Evolutionary conservation across 257 asterid species (phyloP), one percentile per base, ranked within the genome.

Genomic region (Misopates orontium): DNA sequence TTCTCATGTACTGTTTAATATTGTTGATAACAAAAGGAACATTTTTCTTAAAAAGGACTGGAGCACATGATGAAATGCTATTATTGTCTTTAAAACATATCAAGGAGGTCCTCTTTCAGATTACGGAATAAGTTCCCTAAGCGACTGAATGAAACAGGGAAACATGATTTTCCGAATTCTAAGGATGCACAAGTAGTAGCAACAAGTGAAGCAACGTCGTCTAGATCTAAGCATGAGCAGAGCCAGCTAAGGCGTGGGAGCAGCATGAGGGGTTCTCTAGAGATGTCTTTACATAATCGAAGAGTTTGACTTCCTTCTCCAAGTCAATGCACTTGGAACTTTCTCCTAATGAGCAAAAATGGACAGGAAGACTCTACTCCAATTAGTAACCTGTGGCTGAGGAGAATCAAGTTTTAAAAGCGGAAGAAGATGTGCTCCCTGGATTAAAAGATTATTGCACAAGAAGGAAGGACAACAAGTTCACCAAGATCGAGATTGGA

Each of bases 161-260:
- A 22, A 48, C 40, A 14, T 54, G 41, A 22, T 62, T 3, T 17
- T 6, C 17, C 10, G 1, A 12, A 22, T 31, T 32, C 42, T 11
- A 17, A 14, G 17, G 10, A 10, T 21, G 61, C 24, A 52, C 6
- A 47, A 14, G 55, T 17, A 57, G 10, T 54, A n/a, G 53, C 31
- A 23, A 18, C 67, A 19, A 49, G 44, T 32, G 53, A 72, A 55
- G 76, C 64, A 19, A 31, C 67, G 5, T 40, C 64, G 6, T 8
- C 31, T 51, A 62, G 49, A 56, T 77, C 77, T 11, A 40, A 22
- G 16, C 67, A 67, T 64, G 18, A 36, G 3, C 56, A 15, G 45
- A 69, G 79, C 32, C 82, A 73, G 49, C 65, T 4, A 63, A 78
- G 69, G 60, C 77, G 73, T 63, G 62, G 72, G 74, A 67, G 21